Evolutionary conservation across 169 alveolate genomes (phyloP).

Genomic region (Plasmodium ovale): DNA sequence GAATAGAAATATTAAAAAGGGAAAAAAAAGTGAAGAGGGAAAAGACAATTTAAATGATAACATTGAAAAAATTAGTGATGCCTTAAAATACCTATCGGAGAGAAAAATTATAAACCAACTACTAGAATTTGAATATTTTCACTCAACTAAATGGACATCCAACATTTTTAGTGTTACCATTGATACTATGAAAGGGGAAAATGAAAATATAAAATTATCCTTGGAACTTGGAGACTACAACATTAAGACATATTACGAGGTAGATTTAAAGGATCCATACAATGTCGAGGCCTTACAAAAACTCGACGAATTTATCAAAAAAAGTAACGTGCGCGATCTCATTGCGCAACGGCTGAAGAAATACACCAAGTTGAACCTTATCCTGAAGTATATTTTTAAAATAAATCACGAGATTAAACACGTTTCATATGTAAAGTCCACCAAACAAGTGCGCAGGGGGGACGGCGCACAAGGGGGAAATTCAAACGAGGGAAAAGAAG

Average conservation of each 20-base stretch:
- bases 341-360: conserved; percentile 29
- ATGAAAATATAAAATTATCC: conserved; percentile 40
- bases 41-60: not conserved
- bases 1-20: not conserved
- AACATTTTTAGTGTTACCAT: conserved; percentile 50
- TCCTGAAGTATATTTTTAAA: conserved; percentile 15
- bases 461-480: not conserved
- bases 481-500: not conserved
- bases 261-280: not conserved
- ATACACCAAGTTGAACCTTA: conserved; percentile 14
- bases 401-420: conserved; percentile 29
- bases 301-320: conserved; percentile 47
- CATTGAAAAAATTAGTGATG: conserved; percentile 24
- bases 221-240: conserved; percentile 57
- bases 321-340: conserved; percentile 22
- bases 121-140: conserved; percentile 74
- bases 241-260: conserved; percentile 36
- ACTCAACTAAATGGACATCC: conserved; percentile 60
- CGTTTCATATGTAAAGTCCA: conserved; percentile 21
- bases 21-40: not conserved
- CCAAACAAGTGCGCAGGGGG: not conserved
- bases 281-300: conserved; percentile 43
- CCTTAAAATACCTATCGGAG: conserved; percentile 40
- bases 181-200: conserved; percentile 57
- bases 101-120: conserved; percentile 59